Conservation (phyloP, 2,329 filamentous ascomycete species). For the Botrytis elliptica region DNA sequence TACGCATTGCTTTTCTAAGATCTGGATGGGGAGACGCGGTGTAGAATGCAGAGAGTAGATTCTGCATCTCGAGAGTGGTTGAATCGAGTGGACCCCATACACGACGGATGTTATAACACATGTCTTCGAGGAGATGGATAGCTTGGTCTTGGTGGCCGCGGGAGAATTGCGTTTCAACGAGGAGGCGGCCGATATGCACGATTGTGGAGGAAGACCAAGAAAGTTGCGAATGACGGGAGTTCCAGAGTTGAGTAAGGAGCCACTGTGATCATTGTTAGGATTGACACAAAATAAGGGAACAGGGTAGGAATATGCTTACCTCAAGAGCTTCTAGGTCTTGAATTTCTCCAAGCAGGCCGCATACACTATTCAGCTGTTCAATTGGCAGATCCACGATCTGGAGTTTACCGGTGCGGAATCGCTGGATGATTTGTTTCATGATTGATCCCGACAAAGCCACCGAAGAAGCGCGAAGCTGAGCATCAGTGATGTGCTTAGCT, state of each 20-base stretch:
- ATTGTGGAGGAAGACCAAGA: slow-evolving; percentile 28
- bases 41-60: slow-evolving; percentile 30
- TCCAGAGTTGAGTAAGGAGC: slow-evolving; percentile 32
- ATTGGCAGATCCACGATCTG: slow-evolving; percentile 46
- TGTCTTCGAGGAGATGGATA: slow-evolving; percentile 30
- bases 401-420: slow-evolving; percentile 45
- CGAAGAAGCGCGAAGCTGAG: slow-evolving; percentile 40
- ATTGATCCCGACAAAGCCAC: slow-evolving; percentile 43
- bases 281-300: not conserved
- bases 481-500: slow-evolving; percentile 39
- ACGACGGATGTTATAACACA: slow-evolving; percentile 34
- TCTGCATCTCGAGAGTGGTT: slow-evolving; percentile 30
- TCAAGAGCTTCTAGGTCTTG: slow-evolving; percentile 49
- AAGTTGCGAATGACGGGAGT: slow-evolving; percentile 24
- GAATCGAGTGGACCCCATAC: slow-evolving; percentile 31
- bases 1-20: slow-evolving; percentile 27
- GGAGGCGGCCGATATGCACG: slow-evolving; percentile 28
- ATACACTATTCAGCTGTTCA: slow-evolving; percentile 46
- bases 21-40: slow-evolving; percentile 25
- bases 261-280: not conserved
- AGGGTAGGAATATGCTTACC: slow-evolving; percentile 20
- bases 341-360: slow-evolving; percentile 49
- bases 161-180: slow-evolving; percentile 31
- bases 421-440: slow-evolving; percentile 44
- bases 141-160: slow-evolving; percentile 23